These are phyloP conservation scores for Piromyces sp. DNA, from an alignment of 192 early-diverging fungal genomes.

Conservation along the genomic window DNA sequence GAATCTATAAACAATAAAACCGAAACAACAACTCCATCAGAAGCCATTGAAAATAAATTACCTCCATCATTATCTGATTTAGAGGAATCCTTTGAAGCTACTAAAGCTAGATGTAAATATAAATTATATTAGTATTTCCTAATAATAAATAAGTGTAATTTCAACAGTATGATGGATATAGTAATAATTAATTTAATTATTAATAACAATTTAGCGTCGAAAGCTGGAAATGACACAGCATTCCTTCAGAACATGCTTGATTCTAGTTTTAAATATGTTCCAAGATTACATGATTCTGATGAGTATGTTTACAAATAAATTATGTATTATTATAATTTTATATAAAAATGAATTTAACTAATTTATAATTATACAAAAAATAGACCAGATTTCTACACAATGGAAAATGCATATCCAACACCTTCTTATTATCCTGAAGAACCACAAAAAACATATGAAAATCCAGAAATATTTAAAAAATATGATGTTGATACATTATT, in stretches of 20 bases:
- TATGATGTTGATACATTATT: constrained; percentile 90
- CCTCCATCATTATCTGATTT: constrained; percentile 51
- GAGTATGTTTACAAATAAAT: too few relatives aligned
- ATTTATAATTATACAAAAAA: too few relatives aligned
- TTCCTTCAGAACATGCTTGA: constrained; percentile 62
- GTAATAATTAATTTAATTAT: too few relatives aligned
- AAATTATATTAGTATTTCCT: too few relatives aligned
- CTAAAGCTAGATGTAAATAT: constrained; percentile 35
- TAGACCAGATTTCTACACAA: constrained; percentile 50
- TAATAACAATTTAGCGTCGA: constrained; percentile 2
- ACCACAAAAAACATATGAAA: constrained; percentile 60
- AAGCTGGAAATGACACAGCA: constrained; percentile 9
- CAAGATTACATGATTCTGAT: constrained; percentile 66
- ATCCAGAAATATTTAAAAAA: constrained; percentile 66
- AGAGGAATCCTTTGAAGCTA: constrained; percentile 43
- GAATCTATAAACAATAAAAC: constrained; percentile 9
- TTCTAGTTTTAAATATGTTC: constrained; percentile 62
- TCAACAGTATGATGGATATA: too few relatives aligned
- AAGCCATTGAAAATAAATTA: constrained; percentile 25
- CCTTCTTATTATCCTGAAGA: constrained; percentile 84
- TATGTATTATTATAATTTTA: too few relatives aligned
- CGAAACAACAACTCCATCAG: constrained; percentile 4
- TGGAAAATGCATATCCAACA: constrained; percentile 57
- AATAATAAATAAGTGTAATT: too few relatives aligned
- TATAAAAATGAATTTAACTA: too few relatives aligned